Base-by-base conservation (phyloP, 2,329 filamentous ascomycete species). In the Microdochium paspali region DNA sequence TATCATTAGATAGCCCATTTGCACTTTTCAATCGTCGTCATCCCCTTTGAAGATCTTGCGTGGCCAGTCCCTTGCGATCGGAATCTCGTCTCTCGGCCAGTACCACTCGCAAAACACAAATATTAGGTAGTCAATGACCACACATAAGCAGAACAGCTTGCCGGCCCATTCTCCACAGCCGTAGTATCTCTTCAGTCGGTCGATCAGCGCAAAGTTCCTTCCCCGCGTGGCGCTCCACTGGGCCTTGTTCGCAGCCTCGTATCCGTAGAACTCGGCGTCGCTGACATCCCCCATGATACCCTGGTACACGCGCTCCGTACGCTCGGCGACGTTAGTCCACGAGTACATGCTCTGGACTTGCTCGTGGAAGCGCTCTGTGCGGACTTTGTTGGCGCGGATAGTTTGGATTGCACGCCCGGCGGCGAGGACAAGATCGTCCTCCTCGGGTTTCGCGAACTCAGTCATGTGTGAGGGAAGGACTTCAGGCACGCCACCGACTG, bases 281-380 rank as follows among this genome's bases (percentile, higher is more conserved):
- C 80, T 82, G 46, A 95, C 82, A n/a, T 82, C 82, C 7, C 90
- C 90, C 2, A 83, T 88, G 56, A 98, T 94, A 44, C 93, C 88
- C 62, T 95, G 83, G 66, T 98, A 98, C 1, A 98, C 93, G 25
- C 91, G 79, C 67, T 98, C 93, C 0, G 93, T 97, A 47, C 93
- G 85, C 57, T 86, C 79, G 13, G 93, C 93, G 24, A 98, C 91
- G 63, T 98, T 91, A 24, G 87, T 87, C 93, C 93, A 98, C 1
- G 89, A 95, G 69, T 98, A 98, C 93, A 97, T 97, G 71, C 87
- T 87, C 66, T 91, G 90, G 52, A 98, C 93, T 65, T 97, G 87
- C 55, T 95, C 91, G 63, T 98, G 93, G 61, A 98, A 98, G 39
- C 85, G 80, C 63, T 97, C 91, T 1, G 93, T 95, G 52, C 89